Evolutionary conservation across 2,329 filamentous ascomycete genomes (phyloP), one percentile per base, ranked within the genome.

Genomic region (Ophiocordyceps camponoti-leonardi): DNA sequence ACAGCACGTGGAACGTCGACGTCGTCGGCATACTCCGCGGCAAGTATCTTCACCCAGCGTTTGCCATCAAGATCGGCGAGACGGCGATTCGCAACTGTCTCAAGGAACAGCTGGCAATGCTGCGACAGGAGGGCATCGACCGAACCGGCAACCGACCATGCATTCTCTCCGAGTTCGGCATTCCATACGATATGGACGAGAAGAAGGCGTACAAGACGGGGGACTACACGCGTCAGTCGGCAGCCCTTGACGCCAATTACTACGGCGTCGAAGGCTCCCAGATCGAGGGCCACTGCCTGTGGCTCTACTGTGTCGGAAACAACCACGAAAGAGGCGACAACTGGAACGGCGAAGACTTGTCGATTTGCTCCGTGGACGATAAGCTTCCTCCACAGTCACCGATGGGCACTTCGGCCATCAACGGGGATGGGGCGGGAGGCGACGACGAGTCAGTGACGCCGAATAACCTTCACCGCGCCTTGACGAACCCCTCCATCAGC

Each of bases 161-260:
- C 53, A 65, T 98, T 5, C 78, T 95, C 61, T 93, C 86, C 1
- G 92, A 98, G 59, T 96, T 96, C 56, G 92, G 92, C 8, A 95
- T 98, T 48, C 92, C 92, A 0, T 98, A 94, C 58, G 92, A 98
- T 58, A 96, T 98, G 93, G 90, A 98, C 57, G 81, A 94, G 52
- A 88, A 94, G 63, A 73, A 92, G 56, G 92, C 92, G 1, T 98
- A 98, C 65, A 85, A 86, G 63, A 94, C 86, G 6, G 92, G 93
- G 8, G 85, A 98, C 61, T 98, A 94, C 63, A 82, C 83, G 41
- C 94, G 86, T 55, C 92, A 98, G 60, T 84, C 83, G 31, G 79
- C 85, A 2, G 92, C 92, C 7, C 81, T 98, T 68, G 92, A 98
- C 63, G 92, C 93, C 45, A 98, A 96, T 59, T 86, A 94, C 59